Evolutionary conservation across 345 rosid genomes (phyloP).

Genomic region (Turritis glabra): DNA sequence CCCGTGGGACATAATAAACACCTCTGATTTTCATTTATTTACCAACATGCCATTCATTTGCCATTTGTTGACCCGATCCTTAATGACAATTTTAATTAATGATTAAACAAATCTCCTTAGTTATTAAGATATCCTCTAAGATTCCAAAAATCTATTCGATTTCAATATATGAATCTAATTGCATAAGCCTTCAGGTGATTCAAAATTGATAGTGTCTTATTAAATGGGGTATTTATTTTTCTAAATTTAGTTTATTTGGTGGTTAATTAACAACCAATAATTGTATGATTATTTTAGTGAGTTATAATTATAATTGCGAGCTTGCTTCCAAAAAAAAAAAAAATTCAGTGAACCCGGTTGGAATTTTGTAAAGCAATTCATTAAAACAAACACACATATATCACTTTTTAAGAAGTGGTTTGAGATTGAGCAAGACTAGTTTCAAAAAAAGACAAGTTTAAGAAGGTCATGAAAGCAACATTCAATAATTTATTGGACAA

Average conservation of each 20-base stretch:
- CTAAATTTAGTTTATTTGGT: background rate
- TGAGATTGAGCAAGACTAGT: background rate
- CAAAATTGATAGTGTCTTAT: background rate
- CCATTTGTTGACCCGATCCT: slow-evolving; percentile 1
- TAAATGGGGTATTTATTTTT: background rate
- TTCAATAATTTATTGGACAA: background rate
- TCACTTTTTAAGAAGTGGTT: background rate
- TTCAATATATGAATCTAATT: background rate
- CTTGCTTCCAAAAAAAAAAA: background rate
- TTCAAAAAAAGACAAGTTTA: background rate
- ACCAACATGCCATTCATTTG: slow-evolving; percentile 21
- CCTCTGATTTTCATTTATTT: slow-evolving; percentile 2
- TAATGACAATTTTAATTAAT: background rate
- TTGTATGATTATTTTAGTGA: background rate
- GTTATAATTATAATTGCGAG: background rate
- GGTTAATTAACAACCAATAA: background rate
- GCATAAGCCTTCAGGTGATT: background rate
- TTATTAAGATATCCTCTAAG: background rate
- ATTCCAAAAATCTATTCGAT: background rate
- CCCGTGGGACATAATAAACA: background rate
- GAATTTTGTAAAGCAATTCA: background rate
- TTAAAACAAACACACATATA: background rate
- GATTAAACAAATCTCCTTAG: background rate
- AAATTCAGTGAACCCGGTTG: background rate
- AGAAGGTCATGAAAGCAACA: background rate